These are phyloP conservation scores for Chiua virens DNA, from an alignment of 768 basidiomycete species.

Conservation along the genomic window DNA sequence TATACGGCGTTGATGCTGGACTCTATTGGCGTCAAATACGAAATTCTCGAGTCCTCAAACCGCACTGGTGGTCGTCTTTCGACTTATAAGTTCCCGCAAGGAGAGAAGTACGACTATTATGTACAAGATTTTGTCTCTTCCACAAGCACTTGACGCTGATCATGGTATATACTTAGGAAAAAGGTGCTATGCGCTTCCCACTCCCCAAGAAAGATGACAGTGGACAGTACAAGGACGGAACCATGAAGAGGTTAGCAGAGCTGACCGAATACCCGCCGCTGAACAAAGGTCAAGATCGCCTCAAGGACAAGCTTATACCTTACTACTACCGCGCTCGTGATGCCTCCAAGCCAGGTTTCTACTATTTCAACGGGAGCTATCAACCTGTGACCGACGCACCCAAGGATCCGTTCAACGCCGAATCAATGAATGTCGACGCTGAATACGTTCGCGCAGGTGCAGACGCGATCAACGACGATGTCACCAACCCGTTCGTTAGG, in stretches of 20 bases:
- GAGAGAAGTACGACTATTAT: conserved; percentile 28
- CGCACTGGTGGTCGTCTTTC: conserved; percentile 45
- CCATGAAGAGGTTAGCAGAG: conserved; percentile 32
- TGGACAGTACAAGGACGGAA: conserved; percentile 20
- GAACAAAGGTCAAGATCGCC: conserved; percentile 13
- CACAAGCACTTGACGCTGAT: not conserved
- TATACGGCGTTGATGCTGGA: conserved; percentile 48
- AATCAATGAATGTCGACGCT: conserved; percentile 3
- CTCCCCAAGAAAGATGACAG: conserved; percentile 15
- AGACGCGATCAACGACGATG: conserved; percentile 18
- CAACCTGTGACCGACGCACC: not conserved
- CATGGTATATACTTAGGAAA: conserved; percentile 29
- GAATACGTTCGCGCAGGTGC: conserved; percentile 15
- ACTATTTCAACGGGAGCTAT: conserved; percentile 7
- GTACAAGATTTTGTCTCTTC: too few species aligned
- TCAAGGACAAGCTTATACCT: conserved; percentile 22
- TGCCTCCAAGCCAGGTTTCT: conserved; percentile 7
- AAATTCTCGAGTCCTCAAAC: conserved; percentile 44
- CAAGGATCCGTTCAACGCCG: conserved; percentile 5
- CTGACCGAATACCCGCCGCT: conserved; percentile 28
- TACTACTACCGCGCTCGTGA: conserved; percentile 16
- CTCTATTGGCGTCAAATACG: conserved; percentile 40
- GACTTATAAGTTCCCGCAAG: conserved; percentile 40
- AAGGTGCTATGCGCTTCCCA: conserved; percentile 43
- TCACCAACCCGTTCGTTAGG: conserved; percentile 20